Conservation (phyloP, 352 stramenopile species). For the Globisporangium iwayamae region DNA sequence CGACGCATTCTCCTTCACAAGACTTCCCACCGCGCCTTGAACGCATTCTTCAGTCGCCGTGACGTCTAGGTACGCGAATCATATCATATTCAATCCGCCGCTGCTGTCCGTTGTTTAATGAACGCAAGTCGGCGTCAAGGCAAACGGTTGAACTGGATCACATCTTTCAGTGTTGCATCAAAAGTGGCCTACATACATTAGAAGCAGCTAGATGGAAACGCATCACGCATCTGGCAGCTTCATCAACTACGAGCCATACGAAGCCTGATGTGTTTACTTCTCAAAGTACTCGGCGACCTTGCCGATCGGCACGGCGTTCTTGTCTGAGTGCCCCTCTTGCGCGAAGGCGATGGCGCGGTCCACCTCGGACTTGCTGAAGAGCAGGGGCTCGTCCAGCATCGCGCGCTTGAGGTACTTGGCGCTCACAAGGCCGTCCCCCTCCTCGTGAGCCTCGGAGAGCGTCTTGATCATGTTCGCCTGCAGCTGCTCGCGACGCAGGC, state of each 20-base stretch:
- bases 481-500: constrained; percentile 51
- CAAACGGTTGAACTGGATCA: no score
- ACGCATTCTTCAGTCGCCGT: no score
- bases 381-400: constrained; percentile 71
- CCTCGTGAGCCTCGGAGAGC: constrained; percentile 59
- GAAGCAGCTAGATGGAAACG: no score
- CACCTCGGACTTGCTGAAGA: constrained; percentile 77
- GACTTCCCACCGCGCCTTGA: no score
- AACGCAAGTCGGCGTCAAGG: no score
- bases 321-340: constrained; percentile 44
- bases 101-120: no score
- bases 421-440: constrained; percentile 48
- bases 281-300: constrained; percentile 18
- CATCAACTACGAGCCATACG: neutral
- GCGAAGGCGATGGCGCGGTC: constrained; percentile 45
- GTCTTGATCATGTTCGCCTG: constrained; percentile 73
- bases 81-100: no score
- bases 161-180: no score
- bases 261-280: neutral
- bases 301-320: constrained; percentile 11
- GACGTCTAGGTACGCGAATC: no score
- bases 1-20: no score
- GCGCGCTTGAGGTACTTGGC: constrained; percentile 57
- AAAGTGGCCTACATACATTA: no score
- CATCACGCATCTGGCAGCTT: neutral